Evolutionary conservation across 2,329 filamentous ascomycete species (phyloP).

Genomic region (Fusarium sp.): DNA sequence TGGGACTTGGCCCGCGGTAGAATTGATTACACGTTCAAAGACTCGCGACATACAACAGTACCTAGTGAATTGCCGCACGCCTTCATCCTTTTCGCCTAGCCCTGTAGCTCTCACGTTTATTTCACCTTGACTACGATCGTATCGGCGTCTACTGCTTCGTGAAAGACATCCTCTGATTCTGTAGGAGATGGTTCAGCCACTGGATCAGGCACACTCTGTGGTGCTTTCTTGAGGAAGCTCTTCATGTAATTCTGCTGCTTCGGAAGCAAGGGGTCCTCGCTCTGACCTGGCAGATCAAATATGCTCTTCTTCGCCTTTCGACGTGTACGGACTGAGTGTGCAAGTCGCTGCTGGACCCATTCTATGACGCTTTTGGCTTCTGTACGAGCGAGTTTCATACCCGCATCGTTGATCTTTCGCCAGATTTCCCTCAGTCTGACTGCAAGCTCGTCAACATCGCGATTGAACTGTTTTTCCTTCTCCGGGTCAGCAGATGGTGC

Average conservation of each 20-base stretch:
- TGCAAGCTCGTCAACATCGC: slow-evolving; percentile 72
- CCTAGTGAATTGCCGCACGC: neutral
- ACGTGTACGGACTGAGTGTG: slow-evolving; percentile 74
- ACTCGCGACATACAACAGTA: slow-evolving; percentile 12
- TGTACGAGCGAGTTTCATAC: slow-evolving; percentile 74
- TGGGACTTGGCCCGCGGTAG: slow-evolving; percentile 35
- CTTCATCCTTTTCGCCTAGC: neutral
- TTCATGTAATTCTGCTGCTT: slow-evolving; percentile 61
- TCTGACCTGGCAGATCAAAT: slow-evolving; percentile 51
- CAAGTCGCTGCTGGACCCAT: slow-evolving; percentile 75
- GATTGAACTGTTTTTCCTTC: slow-evolving; percentile 67
- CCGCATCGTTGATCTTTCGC: slow-evolving; percentile 75
- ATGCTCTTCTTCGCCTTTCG: slow-evolving; percentile 62
- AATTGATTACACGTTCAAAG: slow-evolving; percentile 38
- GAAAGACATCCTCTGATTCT: neutral
- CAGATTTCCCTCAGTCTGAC: slow-evolving; percentile 64
- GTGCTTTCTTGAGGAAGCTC: slow-evolving; percentile 51
- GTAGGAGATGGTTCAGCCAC: neutral
- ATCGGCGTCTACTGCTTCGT: slow-evolving; percentile 10
- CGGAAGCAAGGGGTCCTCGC: slow-evolving; percentile 51
- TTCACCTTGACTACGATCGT: slow-evolving; percentile 35
- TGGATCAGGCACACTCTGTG: neutral
- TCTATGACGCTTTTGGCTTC: slow-evolving; percentile 81
- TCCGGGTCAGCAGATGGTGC: slow-evolving; percentile 39
- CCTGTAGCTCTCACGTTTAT: neutral